Conservation (phyloP, 768 basidiomycete genomes). For the Hemileccinum impolitum region DNA sequence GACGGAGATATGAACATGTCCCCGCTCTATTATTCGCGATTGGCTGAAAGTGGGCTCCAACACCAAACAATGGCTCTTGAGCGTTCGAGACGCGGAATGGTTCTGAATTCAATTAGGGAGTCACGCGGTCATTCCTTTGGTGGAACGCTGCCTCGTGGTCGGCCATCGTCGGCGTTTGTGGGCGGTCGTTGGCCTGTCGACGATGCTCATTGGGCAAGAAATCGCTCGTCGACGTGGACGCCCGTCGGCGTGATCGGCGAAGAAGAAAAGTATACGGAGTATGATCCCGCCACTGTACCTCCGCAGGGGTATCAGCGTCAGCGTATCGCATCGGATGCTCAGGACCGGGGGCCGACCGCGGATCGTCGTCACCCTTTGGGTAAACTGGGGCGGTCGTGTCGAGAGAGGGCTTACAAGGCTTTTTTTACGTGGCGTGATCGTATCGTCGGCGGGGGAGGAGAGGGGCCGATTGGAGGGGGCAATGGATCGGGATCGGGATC, state of each 20-base stretch:
- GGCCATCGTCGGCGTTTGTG: background rate
- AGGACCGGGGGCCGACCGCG: background rate
- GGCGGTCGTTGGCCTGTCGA: background rate
- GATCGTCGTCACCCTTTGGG: background rate
- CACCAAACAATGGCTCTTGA: background rate
- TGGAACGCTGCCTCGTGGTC: background rate
- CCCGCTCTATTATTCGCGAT: background rate
- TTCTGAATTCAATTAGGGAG: background rate
- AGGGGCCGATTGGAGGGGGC: background rate
- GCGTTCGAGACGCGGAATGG: background rate
- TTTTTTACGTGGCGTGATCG: slow-evolving; percentile 13
- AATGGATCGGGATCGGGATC: background rate
- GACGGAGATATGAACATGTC: slow-evolving; percentile 1
- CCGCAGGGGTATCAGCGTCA: background rate
- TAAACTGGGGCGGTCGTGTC: slow-evolving; percentile 4
- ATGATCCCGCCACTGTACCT: slow-evolving; percentile 19
- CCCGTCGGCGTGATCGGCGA: background rate
- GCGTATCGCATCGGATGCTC: background rate
- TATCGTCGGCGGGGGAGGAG: background rate
- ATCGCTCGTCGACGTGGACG: background rate
- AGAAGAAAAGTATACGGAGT: background rate
- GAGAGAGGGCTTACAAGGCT: slow-evolving; percentile 2
- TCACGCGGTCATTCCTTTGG: background rate
- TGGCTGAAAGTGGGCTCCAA: background rate
- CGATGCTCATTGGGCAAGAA: background rate